Evolutionary conservation across 202 grass and related monocot genomes (phyloP).

Genomic region (Dendrocalamus latiflorus): DNA sequence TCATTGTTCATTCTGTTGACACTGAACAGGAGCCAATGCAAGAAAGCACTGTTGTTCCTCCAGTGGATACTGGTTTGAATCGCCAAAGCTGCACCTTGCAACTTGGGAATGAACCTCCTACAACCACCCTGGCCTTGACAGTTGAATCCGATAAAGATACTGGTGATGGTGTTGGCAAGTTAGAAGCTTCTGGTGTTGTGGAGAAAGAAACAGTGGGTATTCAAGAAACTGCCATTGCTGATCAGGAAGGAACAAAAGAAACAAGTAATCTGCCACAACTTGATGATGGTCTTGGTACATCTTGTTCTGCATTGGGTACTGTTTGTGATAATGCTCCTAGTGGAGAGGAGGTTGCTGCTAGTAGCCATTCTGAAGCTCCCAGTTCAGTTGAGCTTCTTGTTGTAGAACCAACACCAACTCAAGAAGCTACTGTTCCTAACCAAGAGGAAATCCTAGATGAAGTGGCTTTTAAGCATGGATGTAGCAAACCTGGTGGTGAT

Average conservation of each 20-base stretch:
- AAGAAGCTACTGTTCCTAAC: too few relatives aligned
- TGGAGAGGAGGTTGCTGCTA: neutral
- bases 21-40: too few relatives aligned
- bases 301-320: neutral
- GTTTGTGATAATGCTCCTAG: neutral
- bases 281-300: neutral
- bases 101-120: neutral
- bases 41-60: neutral
- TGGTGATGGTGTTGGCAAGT: neutral
- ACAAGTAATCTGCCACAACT: neutral
- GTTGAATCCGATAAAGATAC: slow-evolving; percentile 2
- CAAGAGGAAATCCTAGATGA: too few relatives aligned
- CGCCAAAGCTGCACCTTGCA: neutral
- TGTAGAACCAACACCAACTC: too few relatives aligned
- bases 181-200: slow-evolving; percentile 16
- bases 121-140: neutral
- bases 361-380: slow-evolving; percentile 4
- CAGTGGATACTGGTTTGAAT: neutral
- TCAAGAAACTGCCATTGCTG: neutral
- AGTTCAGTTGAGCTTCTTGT: too few relatives aligned
- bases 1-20: neutral
- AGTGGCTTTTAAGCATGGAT: too few relatives aligned
- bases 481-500: neutral
- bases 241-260: neutral
- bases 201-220: slow-evolving; percentile 5